Base-by-base conservation (phyloP, 495 filamentous ascomycete genomes). In the Venustampulla echinocandica region DNA sequence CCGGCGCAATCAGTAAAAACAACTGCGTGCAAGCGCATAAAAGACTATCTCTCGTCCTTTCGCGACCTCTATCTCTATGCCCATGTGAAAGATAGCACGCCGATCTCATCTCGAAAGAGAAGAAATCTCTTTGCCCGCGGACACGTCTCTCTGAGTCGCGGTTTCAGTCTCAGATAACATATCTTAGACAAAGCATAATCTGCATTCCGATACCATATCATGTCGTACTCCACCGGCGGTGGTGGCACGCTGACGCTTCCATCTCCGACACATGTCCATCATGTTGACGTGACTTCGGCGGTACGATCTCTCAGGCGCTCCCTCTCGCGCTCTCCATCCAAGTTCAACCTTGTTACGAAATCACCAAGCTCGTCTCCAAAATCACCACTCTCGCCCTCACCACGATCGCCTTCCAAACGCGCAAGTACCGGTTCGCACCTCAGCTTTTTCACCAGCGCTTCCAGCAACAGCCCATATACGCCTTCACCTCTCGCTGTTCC, bases 281-380 rank as follows among this genome's bases (percentile, higher is more conserved):
- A 82, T 67, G 81, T 87, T 54, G 85, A 90, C 64, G 77, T 85
- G 3, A 80, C 76, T 53, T 77, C 84, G 18, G 77, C 84, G 13
- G 82, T 93, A 42, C 72, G 82, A 52, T 81, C 87, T 52, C 64
- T 95, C 33, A 76, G 87, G 33, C 82, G 87, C 53, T 93, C 89
- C 17, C 69, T 95, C 37, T 93, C 87, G 21, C 74, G 86, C 36
- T 94, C 88, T 9, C 89, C 88, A 9, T 93, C 89, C 7, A 93
- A 88, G 60, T 86, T 89, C 55, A 75, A 74, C 27, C 62, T 90
- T 20, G 66, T 79, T 34, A 69, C 75, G 21, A 74, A 75, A 44
- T 70, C 69, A 22, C 66, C 71, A 30, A 60, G 54, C 39, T 54
- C 57, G 21, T 65, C 66, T 5, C 62, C 68, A 1, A 60, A 61